Evolutionary conservation across 495 filamentous ascomycete genomes (phyloP).

Genomic region (Penicillium paradoxum): DNA sequence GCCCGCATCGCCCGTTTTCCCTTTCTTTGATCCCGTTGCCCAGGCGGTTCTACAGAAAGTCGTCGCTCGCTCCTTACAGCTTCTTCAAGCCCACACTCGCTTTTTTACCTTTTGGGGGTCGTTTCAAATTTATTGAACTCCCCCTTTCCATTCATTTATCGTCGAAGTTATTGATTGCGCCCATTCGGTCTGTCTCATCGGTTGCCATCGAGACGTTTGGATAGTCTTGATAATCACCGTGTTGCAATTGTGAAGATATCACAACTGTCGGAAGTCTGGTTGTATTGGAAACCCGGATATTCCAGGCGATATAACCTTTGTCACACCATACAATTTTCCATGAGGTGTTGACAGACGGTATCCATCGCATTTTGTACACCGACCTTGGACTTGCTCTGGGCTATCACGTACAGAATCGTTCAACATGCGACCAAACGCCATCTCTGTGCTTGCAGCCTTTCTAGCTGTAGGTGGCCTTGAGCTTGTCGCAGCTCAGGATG

Average conservation of each 20-base stretch:
- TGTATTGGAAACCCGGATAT: neutral
- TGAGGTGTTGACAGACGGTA: constrained; percentile 25
- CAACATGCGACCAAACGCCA: constrained; percentile 29
- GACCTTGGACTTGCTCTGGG: constrained; percentile 7
- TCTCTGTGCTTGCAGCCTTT: constrained; percentile 30
- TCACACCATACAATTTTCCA: constrained; percentile 1
- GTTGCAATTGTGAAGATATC: neutral
- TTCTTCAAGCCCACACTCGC: constrained; percentile 28
- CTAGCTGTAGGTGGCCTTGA: constrained; percentile 35
- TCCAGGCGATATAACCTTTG: neutral
- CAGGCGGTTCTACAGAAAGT: constrained; percentile 19
- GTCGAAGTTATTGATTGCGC: constrained; percentile 13
- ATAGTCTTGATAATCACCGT: neutral
- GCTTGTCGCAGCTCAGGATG: constrained; percentile 29
- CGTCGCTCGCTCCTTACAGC: constrained; percentile 42
- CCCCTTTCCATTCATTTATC: constrained; percentile 39
- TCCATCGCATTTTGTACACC: constrained; percentile 20
- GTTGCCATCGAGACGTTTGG: constrained; percentile 27
- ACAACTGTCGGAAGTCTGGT: neutral
- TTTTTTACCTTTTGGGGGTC: constrained; percentile 19
- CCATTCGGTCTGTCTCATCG: constrained; percentile 22
- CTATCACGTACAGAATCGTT: constrained; percentile 3
- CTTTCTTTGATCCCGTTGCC: constrained; percentile 23
- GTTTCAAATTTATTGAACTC: constrained; percentile 24
- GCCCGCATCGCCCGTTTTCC: constrained; percentile 18